A percentile compares a stretch with the other conserved stretches of the same genome.
Evolutionary conservation across 208 protist species (phyloP).

Genomic region (Crithidia sp.): DNA sequence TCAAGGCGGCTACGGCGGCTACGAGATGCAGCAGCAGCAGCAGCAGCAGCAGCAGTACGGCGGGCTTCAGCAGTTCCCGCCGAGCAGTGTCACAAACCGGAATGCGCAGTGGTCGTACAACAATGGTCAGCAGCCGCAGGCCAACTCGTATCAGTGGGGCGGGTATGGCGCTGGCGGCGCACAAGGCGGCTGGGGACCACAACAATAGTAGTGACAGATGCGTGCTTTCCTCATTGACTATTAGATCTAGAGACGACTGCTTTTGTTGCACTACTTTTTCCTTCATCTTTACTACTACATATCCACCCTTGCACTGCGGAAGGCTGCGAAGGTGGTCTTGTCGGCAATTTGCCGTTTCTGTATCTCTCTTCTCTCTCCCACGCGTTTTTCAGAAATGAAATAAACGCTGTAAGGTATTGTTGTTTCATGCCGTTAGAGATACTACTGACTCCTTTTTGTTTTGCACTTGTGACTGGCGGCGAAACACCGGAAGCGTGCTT

Average conservation of each 20-base stretch:
- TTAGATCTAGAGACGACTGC: conserved; percentile 3
- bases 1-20: conserved; percentile 8
- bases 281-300: no score
- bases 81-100: conserved; percentile 2
- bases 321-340: no score
- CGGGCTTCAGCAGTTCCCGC: neutral
- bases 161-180: neutral
- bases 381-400: no score
- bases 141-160: conserved; percentile 4
- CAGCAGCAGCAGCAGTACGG: conserved; percentile 20
- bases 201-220: conserved; percentile 2
- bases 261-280: no score
- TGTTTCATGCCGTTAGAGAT: no score
- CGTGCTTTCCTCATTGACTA: neutral
- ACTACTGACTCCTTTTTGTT: no score
- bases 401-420: no score
- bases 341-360: no score
- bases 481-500: no score
- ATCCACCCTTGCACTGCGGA: no score
- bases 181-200: conserved; percentile 7
- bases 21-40: neutral
- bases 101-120: conserved; percentile 11
- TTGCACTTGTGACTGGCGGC: no score
- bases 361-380: no score
- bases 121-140: neutral